Evolutionary conservation across 305 asterid species (phyloP).

Genomic region (Euphrasia arctica): DNA sequence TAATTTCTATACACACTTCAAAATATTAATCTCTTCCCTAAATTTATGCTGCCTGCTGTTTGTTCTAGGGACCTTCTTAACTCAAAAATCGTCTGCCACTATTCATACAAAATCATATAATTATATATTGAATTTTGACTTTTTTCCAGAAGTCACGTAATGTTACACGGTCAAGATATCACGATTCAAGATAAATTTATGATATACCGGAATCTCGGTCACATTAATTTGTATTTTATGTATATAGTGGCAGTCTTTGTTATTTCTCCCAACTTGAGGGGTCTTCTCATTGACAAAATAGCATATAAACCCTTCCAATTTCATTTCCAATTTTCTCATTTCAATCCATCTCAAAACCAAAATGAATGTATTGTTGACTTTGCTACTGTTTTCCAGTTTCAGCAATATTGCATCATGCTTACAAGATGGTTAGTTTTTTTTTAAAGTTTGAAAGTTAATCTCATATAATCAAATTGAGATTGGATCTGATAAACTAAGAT

Average conservation of each 20-base stretch:
- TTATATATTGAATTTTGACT: no score
- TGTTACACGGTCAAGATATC: no score
- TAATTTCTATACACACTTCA: constrained; percentile 12
- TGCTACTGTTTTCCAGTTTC: constrained; percentile 36
- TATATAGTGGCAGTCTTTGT: no score
- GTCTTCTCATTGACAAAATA: constrained; percentile 10
- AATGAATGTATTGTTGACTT: constrained; percentile 19
- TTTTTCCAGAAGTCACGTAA: no score
- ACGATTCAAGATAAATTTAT: no score
- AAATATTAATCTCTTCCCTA: constrained; percentile 29
- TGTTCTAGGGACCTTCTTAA: background rate
- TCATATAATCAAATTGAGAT: background rate
- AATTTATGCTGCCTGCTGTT: constrained; percentile 22
- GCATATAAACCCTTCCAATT: constrained; percentile 33
- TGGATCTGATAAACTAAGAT: background rate
- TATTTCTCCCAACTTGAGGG: no score
- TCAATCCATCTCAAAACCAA: constrained; percentile 27
- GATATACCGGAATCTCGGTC: no score
- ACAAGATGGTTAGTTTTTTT: constrained; percentile 42
- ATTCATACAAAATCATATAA: no score
- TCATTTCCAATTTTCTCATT: background rate
- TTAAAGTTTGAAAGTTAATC: background rate
- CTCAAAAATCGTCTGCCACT: background rate
- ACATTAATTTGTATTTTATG: no score
- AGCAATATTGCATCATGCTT: constrained; percentile 33